These are phyloP conservation scores for Heracleum sosnowskyi DNA, from an alignment of 129 eudicot genomes.

Conservation along the genomic window DNA sequence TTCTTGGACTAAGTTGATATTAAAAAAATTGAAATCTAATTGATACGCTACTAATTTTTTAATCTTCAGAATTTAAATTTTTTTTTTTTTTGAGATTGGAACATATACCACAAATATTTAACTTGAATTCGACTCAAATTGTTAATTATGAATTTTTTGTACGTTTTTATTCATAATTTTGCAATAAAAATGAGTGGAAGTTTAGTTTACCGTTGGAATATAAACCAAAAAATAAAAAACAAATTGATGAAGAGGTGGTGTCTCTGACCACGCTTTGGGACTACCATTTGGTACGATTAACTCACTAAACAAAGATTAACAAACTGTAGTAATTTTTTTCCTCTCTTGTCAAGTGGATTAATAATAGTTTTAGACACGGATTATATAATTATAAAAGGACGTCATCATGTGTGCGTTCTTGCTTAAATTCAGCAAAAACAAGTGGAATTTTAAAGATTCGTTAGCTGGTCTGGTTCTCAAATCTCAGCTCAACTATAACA, in stretches of 20 bases:
- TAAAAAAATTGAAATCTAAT: too few species aligned
- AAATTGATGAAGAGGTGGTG: not conserved
- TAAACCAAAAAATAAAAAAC: not conserved
- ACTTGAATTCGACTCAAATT: too few species aligned
- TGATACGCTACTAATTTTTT: too few species aligned
- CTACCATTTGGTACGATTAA: not conserved
- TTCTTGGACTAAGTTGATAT: too few species aligned
- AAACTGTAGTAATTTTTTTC: not conserved
- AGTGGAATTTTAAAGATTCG: not conserved
- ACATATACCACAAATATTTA: too few species aligned
- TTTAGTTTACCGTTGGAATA: not conserved
- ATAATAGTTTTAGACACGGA: not conserved
- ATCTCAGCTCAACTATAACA: too few species aligned
- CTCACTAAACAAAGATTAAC: not conserved
- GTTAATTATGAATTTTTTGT: too few species aligned
- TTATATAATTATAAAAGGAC: too few species aligned
- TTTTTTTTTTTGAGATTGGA: too few species aligned
- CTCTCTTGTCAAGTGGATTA: not conserved
- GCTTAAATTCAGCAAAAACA: not conserved
- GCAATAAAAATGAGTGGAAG: not conserved
- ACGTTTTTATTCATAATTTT: too few species aligned
- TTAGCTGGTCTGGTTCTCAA: not conserved
- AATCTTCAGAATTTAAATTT: too few species aligned
- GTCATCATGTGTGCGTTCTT: not conserved
- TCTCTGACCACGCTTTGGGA: not conserved